These are phyloP conservation scores for Trametes punicea DNA, from an alignment of 768 basidiomycete species.

Conservation along the genomic window DNA sequence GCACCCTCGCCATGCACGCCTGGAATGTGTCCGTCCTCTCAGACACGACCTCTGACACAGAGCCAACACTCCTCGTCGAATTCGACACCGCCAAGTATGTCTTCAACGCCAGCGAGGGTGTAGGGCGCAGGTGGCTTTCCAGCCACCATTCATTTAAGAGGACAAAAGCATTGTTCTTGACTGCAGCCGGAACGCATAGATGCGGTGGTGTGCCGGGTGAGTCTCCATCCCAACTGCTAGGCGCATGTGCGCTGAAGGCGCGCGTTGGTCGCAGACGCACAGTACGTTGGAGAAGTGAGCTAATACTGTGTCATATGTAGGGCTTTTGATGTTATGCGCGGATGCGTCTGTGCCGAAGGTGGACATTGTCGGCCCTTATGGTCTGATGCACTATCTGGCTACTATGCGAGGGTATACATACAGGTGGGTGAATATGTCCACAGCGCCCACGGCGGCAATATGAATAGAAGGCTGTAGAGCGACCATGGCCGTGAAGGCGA, in stretches of 20 bases:
- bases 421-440: conserved; percentile 44
- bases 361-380: conserved; percentile 68
- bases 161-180: conserved; percentile 69
- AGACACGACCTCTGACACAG: conserved; percentile 68
- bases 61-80: conserved; percentile 69
- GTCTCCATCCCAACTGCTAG: conserved; percentile 18
- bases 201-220: conserved; percentile 73
- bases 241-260: neutral
- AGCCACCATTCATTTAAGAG: conserved; percentile 63
- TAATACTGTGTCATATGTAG: conserved; percentile 34
- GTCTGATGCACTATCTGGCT: conserved; percentile 67
- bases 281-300: neutral
- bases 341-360: conserved; percentile 62
- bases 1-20: neutral
- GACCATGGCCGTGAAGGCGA: conserved; percentile 47
- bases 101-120: conserved; percentile 85
- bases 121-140: conserved; percentile 70
- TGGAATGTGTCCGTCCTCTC: conserved; percentile 66
- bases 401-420: conserved; percentile 64
- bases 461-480: neutral
- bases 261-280: neutral
- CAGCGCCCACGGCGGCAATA: neutral
- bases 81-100: conserved; percentile 83
- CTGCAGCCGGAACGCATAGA: conserved; percentile 57
- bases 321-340: conserved; percentile 75